Conservation (phyloP, 1,284 basidiomycete genomes). For the Ceraceosorus bombacis region DNA sequence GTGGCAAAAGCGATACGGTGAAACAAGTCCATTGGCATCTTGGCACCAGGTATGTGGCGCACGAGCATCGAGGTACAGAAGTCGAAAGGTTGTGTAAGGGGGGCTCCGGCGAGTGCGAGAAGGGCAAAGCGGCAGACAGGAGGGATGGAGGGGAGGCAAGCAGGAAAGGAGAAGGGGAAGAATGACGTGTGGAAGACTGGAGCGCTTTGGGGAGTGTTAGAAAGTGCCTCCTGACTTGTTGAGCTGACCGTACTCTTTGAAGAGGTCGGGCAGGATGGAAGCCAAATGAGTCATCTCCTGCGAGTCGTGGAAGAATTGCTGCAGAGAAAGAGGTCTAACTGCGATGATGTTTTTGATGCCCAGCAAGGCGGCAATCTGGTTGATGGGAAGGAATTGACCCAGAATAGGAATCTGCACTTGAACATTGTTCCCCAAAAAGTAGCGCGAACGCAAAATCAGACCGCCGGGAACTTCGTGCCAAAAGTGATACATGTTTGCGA, state of each 20-base stretch:
- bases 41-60: too few relatives aligned
- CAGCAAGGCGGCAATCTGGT: conserved; percentile 1
- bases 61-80: too few relatives aligned
- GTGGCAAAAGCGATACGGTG: too few relatives aligned
- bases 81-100: too few relatives aligned
- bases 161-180: too few relatives aligned
- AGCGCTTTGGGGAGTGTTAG: too few relatives aligned
- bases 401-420: conserved; percentile 6
- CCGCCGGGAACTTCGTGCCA: conserved; percentile 8
- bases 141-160: too few relatives aligned
- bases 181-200: too few relatives aligned
- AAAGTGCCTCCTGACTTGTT: too few relatives aligned
- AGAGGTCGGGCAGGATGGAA: conserved; percentile 10
- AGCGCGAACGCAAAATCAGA: conserved; percentile 8
- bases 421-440: conserved; percentile 13
- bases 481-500: conserved; percentile 11
- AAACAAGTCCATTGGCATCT: too few relatives aligned
- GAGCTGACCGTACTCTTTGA: conserved; percentile 8
- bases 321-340: background rate
- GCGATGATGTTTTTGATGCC: conserved; percentile 9
- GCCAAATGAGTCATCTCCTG: conserved; percentile 14
- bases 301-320: conserved; percentile 12
- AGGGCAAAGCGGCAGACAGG: too few relatives aligned
- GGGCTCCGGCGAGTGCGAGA: too few relatives aligned
- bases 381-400: conserved; percentile 3